These are phyloP conservation scores for Mucor plumbeus DNA, from an alignment of 371 early-diverging fungal species.

Conservation along the genomic window DNA sequence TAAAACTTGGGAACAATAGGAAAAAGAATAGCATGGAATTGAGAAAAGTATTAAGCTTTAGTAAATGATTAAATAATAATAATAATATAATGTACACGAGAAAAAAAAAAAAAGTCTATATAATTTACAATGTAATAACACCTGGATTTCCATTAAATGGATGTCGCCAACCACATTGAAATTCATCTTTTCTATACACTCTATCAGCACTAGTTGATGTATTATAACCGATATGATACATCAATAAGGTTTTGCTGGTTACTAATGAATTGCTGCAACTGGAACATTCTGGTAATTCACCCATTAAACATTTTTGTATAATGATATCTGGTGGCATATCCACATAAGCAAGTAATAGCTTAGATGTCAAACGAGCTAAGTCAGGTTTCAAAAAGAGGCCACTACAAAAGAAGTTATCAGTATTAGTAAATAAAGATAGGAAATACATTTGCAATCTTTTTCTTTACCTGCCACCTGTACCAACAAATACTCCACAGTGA, in stretches of 20 bases:
- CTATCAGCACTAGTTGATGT: slow-evolving; percentile 52
- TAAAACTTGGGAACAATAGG: too few species aligned
- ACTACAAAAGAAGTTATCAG: slow-evolving; percentile 10
- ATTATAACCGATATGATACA: slow-evolving; percentile 56
- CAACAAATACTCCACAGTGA: slow-evolving; percentile 58
- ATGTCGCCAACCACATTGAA: slow-evolving; percentile 37
- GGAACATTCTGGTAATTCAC: slow-evolving; percentile 41
- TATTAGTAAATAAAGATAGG: neutral
- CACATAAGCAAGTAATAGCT: slow-evolving; percentile 31
- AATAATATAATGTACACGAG: too few species aligned
- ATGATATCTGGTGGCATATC: slow-evolving; percentile 49
- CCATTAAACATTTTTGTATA: slow-evolving; percentile 55
- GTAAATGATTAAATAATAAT: too few species aligned
- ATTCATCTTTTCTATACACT: slow-evolving; percentile 45
- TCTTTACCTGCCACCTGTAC: slow-evolving; percentile 52
- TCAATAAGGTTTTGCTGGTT: slow-evolving; percentile 47
- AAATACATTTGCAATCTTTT: neutral
- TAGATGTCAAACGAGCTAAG: slow-evolving; percentile 38
- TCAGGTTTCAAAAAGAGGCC: slow-evolving; percentile 48
- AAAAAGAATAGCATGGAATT: too few species aligned
- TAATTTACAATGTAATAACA: too few species aligned
- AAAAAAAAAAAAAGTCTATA: too few species aligned
- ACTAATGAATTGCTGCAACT: slow-evolving; percentile 37
- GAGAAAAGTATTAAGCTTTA: too few species aligned
- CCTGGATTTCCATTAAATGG: too few species aligned